phyloP scores from a whole-genome alignment of 768 basidiomycete genomes.

The Pulveroboletus sp. region DNA sequence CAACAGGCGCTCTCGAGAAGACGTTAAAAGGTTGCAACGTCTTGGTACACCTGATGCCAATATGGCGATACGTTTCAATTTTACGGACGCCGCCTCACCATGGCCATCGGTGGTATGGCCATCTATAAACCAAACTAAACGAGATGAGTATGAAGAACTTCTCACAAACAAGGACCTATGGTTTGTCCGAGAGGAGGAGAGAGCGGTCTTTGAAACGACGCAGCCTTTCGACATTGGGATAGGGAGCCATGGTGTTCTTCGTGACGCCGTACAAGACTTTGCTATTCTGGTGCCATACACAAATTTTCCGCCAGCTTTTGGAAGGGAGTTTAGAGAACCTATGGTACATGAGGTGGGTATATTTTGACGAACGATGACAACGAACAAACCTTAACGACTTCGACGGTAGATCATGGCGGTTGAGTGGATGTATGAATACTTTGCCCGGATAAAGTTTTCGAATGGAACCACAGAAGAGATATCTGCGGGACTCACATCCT shows the following conservation, averaged over 20 bases:
- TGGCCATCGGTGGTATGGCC: not conserved
- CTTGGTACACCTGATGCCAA: no score
- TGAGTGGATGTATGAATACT: conserved; percentile 21
- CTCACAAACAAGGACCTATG: conserved; percentile 13
- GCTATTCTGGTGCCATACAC: conserved; percentile 19
- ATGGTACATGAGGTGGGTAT: not conserved
- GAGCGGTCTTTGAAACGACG: conserved; percentile 14
- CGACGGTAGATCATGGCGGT: not conserved
- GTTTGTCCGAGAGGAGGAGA: conserved; percentile 18
- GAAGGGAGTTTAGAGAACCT: not conserved
- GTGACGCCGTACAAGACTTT: conserved; percentile 10
- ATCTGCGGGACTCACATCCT: conserved; percentile 15
- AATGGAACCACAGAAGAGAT: conserved; percentile 17
- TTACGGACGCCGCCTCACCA: not conserved
- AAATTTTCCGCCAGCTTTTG: conserved; percentile 16
- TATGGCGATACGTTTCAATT: no score
- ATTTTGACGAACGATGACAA: not conserved
- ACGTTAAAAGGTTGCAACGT: not conserved
- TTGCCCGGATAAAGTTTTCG: conserved; percentile 10
- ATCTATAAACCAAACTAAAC: not conserved
- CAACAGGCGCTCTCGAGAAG: conserved; percentile 6
- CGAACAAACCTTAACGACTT: not conserved
- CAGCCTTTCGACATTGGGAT: not conserved
- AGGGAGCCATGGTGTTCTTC: not conserved
- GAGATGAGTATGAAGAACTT: not conserved